Evolutionary conservation across 2,329 filamentous ascomycete genomes (phyloP).

Genomic region (Epichloe elymi): DNA sequence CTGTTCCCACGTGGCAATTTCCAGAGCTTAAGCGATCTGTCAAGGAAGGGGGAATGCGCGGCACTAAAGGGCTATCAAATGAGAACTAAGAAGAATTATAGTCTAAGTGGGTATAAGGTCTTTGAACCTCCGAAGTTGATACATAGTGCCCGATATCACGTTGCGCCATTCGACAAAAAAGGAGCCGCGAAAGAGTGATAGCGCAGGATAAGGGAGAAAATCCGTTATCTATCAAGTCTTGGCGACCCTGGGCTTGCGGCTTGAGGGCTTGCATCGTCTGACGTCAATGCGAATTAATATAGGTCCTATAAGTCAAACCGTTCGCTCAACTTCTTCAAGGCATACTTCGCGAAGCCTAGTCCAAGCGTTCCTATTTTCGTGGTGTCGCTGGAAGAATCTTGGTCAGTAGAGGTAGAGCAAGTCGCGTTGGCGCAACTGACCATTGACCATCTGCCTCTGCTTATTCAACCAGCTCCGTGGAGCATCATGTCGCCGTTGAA

Average conservation of each 20-base stretch:
- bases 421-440: conserved; percentile 32
- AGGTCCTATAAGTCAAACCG: background rate
- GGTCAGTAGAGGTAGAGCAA: conserved; percentile 31
- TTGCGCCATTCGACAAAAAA: background rate
- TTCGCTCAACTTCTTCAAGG: background rate
- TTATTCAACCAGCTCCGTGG: conserved; percentile 76
- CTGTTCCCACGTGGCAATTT: no score
- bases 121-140: background rate
- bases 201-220: background rate
- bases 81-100: background rate
- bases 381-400: conserved; percentile 28
- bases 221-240: no score
- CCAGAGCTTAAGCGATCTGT: no score
- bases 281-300: background rate
- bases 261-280: background rate
- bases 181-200: background rate
- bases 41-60: no score
- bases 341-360: conserved; percentile 11
- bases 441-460: conserved; percentile 60
- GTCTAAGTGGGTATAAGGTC: conserved; percentile 1
- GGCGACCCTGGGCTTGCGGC: background rate
- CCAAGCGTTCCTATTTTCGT: conserved; percentile 29
- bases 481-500: conserved; percentile 61
- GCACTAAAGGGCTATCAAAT: background rate
- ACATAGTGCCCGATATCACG: background rate